Base-by-base conservation (phyloP, 2,329 filamentous ascomycete species). In the Penicillium sp. region DNA sequence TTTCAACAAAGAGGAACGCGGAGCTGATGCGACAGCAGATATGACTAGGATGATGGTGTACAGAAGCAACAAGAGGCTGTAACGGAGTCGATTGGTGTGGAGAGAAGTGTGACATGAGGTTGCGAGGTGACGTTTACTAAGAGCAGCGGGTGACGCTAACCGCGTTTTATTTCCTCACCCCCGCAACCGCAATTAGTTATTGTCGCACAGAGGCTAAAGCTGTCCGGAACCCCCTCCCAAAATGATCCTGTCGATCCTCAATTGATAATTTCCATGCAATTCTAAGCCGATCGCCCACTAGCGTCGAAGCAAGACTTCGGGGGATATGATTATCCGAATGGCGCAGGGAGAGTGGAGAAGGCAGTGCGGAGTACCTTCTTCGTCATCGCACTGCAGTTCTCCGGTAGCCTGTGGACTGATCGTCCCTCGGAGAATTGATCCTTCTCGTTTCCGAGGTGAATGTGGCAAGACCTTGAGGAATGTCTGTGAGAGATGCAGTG, bases 121-220 rank as follows among this genome's bases (percentile, higher is more conserved):
- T 63, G 64, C 61, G 60, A 56, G 53, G 63, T 66, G 63, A 67
- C 61, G 65, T 66, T 66, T 55, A 65, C 60, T 65, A 63, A 63
- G 56, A 54, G 42, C 39, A 52, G 49, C 49, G 47, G 44, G 57
- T 50, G 56, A 55, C 57, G 55, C 59, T 66, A 61, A 61, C 52
- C 25, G 50, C 48, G 46, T 56, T 64, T 56, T 50, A 56, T 51
- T 44, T 40, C 38, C 37, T 37, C 39, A 43, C 51, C 47, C 49
- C 54, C 49, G 32, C 45, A 44, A 52, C 41, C 44, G 44, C 42
- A 35, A 42, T 42, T 18, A 12, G n/a, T 18, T 18, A 18, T 18
- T 46, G 52, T 53, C 50, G 44, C 47, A 53, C 54, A 50, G 47
- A 24, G 33, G 18, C 23, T 13, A 40, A 24, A 24, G 25, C 12